Conservation (phyloP, 2,329 filamentous ascomycete genomes). For the Calonectria montana region DNA sequence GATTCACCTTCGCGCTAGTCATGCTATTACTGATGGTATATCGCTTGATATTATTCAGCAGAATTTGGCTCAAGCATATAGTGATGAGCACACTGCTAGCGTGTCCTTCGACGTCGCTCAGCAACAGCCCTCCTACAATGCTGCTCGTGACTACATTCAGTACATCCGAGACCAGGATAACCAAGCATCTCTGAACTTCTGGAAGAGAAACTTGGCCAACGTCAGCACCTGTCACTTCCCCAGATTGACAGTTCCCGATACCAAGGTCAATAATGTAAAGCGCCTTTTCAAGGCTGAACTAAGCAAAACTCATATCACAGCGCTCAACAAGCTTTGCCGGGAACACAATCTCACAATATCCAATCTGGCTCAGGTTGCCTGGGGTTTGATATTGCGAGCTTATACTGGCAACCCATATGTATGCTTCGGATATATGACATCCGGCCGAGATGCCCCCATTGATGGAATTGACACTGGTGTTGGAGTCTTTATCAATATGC, state of each 20-base stretch:
- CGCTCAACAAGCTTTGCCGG: conserved; percentile 1
- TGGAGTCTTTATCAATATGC: conserved; percentile 2
- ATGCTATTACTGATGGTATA: not conserved
- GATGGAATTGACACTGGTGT: not conserved
- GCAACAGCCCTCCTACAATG: not conserved
- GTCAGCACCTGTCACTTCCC: not conserved
- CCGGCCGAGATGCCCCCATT: not conserved
- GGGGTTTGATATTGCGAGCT: not conserved
- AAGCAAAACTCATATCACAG: not conserved
- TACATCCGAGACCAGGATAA: not conserved
- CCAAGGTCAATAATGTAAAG: not conserved
- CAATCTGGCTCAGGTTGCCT: not conserved
- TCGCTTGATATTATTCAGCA: not conserved
- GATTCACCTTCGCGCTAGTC: not conserved
- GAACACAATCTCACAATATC: conserved; percentile 7
- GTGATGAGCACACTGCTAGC: not conserved
- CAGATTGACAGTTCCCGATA: not conserved
- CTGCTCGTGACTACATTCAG: not conserved
- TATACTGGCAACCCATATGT: conserved; percentile 3
- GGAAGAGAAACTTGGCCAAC: not conserved
- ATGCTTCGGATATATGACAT: not conserved
- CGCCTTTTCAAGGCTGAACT: conserved; percentile 1
- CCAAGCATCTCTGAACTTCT: not conserved
- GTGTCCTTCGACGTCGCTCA: not conserved
- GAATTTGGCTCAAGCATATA: not conserved